Evolutionary conservation across 2,329 filamentous ascomycete genomes (phyloP).

Genomic region (Phyllosticta citrichinensis): DNA sequence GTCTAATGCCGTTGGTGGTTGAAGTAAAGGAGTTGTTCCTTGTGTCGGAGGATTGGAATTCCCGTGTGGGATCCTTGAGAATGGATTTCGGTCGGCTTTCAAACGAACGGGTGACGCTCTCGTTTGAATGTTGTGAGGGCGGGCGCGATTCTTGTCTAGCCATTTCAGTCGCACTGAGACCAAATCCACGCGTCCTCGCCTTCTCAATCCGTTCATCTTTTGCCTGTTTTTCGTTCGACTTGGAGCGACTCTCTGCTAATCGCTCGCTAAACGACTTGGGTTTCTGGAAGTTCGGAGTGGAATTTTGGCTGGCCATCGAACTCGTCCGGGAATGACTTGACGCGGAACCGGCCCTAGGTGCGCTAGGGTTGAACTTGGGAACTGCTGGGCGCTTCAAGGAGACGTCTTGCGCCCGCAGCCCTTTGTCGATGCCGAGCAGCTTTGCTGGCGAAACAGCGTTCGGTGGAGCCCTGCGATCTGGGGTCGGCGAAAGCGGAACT

Average conservation of each 20-base stretch:
- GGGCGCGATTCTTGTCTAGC: constrained; percentile 12
- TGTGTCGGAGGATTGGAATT: not conserved
- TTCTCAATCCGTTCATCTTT: constrained; percentile 35
- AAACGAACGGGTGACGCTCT: not conserved
- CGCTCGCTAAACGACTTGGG: constrained; percentile 72
- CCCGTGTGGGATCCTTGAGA: not conserved
- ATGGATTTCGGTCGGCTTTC: not conserved
- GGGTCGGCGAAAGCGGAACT: constrained; percentile 65
- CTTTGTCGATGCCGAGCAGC: constrained; percentile 84
- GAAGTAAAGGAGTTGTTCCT: not conserved
- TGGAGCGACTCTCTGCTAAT: constrained; percentile 55
- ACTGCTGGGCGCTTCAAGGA: constrained; percentile 65
- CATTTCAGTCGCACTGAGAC: constrained; percentile 14
- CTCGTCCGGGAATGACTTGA: not conserved
- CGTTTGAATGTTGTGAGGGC: constrained; percentile 5
- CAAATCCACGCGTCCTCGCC: constrained; percentile 32
- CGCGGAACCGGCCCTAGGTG: not conserved
- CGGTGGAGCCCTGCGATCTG: constrained; percentile 34
- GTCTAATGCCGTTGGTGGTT: not conserved
- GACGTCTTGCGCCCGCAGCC: constrained; percentile 67
- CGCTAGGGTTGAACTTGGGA: not conserved
- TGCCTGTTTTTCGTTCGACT: constrained; percentile 33
- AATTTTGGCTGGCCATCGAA: not conserved
- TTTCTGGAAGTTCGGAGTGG: not conserved
- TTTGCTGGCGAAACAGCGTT: constrained; percentile 67